Conservation (phyloP, 176 grass and related monocot species). For the Triticum urartu region DNA sequence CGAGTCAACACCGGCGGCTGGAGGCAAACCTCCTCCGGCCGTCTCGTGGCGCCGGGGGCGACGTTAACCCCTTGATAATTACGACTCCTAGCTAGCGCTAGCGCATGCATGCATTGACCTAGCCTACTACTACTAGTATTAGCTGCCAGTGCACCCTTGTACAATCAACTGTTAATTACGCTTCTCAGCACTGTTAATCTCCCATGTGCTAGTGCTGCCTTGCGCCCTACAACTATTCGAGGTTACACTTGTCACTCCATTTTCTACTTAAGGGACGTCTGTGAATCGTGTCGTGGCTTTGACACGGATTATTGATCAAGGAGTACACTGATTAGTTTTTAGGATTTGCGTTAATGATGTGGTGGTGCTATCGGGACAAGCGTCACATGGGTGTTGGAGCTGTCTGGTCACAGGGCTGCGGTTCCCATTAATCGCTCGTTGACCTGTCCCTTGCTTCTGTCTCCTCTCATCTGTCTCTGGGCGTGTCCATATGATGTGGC, state of each 20-base stretch:
- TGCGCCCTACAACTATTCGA: background rate
- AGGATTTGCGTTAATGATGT: background rate
- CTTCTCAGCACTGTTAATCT: background rate
- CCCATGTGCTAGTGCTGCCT: background rate
- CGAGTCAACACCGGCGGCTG: background rate
- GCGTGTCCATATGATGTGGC: background rate
- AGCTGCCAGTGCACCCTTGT: background rate
- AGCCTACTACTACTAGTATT: background rate
- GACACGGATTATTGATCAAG: background rate
- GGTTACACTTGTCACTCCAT: background rate
- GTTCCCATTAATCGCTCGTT: conserved; percentile 37
- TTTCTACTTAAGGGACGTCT: background rate
- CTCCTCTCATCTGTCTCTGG: background rate
- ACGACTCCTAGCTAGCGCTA: background rate
- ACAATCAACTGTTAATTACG: conserved; percentile 26
- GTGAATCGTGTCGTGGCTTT: background rate
- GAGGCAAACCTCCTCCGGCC: background rate
- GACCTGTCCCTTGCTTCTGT: conserved; percentile 8
- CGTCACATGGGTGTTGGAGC: conserved; percentile 18
- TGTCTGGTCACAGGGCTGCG: background rate
- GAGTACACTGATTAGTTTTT: background rate
- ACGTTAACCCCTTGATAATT: background rate
- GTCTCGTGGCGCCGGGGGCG: background rate
- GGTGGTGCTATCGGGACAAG: background rate
- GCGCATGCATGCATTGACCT: conserved; percentile 35